A percentile compares a stretch with the other conserved stretches of the same genome.
phyloP scores from a whole-genome alignment of 345 rosid species.

The Sisymbrium irio region DNA sequence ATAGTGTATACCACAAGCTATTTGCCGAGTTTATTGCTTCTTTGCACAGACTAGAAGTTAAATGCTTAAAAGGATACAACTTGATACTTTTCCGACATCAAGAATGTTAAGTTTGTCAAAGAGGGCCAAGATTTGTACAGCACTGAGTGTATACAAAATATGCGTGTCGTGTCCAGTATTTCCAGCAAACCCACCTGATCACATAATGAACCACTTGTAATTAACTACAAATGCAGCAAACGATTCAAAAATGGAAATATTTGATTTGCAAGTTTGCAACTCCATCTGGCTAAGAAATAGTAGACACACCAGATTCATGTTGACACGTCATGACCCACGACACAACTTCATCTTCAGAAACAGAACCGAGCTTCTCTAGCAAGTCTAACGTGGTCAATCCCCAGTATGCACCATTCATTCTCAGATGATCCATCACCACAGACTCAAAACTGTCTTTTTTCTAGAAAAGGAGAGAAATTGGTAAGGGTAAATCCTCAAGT shows the following conservation, averaged over 20 bases:
- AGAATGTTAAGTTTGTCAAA: slow-evolving; percentile 66
- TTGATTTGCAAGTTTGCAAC: neutral
- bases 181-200: slow-evolving; percentile 92
- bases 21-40: neutral
- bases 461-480: slow-evolving; percentile 25
- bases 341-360: slow-evolving; percentile 55
- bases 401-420: slow-evolving; percentile 91
- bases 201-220: slow-evolving; percentile 1
- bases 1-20: neutral
- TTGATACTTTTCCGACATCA: slow-evolving; percentile 58
- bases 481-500: neutral
- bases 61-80: slow-evolving; percentile 64
- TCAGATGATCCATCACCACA: slow-evolving; percentile 86
- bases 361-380: slow-evolving; percentile 57
- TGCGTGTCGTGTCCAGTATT: slow-evolving; percentile 87
- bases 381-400: slow-evolving; percentile 73
- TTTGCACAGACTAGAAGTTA: neutral
- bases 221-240: neutral
- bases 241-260: neutral
- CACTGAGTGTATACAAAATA: slow-evolving; percentile 70
- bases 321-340: slow-evolving; percentile 79
- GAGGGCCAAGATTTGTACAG: slow-evolving; percentile 76
- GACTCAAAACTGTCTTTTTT: slow-evolving; percentile 77
- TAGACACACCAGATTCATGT: slow-evolving; percentile 57
- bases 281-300: neutral